Base-by-base conservation (phyloP, 768 basidiomycete genomes). In the Podaxis sp. region DNA sequence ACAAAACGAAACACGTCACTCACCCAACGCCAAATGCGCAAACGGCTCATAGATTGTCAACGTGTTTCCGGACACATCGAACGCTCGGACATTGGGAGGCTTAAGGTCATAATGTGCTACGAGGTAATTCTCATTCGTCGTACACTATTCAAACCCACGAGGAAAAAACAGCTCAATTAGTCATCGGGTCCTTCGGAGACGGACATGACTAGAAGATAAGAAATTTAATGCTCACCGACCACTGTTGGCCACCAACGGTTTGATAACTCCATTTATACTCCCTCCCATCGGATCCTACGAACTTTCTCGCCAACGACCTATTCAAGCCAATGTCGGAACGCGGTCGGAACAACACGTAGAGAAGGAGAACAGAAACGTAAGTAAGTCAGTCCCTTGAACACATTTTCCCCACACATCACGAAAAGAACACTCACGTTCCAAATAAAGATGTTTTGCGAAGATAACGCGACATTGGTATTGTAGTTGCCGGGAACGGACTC, bases 231-330 rank as follows among this genome's bases (percentile, higher is more conserved):
- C 90, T 71, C 72, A 91, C 90, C 70, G 89, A 80, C 90, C 90
- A 92, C 74, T 91, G 88, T 63, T 90, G 88, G 17, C 81, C 85
- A 7, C 79, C 77, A 33, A 80, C 72, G 44, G 76, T 77, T 33
- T 80, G 80, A 72, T 85, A 77, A 30, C 82, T 80, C 90, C 90
- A 92, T 70, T 79, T 79, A 66, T 91, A 91, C 68, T 91, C 89
- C 28, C 78, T 78, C 37, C 88, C 88, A 70, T 91, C 88, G 44
- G 85, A 86, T 15, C 81, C 89, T 52, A 72, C 75, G 66, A 91
- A 92, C 72, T 88, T 90, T 50, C 90, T 75, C 49, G 83, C 83
- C 64, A 90, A 74, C 8, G 90, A 88, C 56, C 90, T 90, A 65
- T 58, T 46, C 13, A 58, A 40, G 49, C 22, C 46, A 41, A 58